Percentiles rank a stretch among this genome's conserved stretches.
Conservation (phyloP, 225 moss, liverwort and hornwort species). For the Straminergon stramineum region DNA sequence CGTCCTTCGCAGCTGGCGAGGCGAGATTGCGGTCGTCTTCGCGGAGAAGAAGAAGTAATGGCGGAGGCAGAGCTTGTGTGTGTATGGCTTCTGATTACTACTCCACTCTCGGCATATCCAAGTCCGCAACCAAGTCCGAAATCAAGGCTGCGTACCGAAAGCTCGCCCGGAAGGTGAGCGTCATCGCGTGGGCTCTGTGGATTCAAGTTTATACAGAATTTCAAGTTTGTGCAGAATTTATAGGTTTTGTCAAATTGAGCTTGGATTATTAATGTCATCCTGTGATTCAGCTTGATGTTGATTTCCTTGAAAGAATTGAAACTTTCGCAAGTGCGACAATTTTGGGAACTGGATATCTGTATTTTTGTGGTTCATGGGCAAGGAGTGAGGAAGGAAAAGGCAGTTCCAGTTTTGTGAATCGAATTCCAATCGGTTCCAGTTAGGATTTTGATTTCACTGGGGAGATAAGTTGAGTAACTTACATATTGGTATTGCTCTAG, state of each 20-base stretch:
- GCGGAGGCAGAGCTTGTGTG: conserved; percentile 9
- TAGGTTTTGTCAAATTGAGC: background rate
- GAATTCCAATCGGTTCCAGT: background rate
- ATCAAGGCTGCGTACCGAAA: conserved; percentile 54
- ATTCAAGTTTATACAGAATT: background rate
- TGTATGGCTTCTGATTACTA: conserved; percentile 57
- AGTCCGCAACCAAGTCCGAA: conserved; percentile 33
- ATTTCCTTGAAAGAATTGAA: background rate
- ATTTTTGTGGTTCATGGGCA: background rate
- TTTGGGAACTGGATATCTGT: background rate
- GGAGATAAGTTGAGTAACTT: background rate
- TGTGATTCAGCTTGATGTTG: background rate
- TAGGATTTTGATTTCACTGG: background rate
- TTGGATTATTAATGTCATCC: background rate
- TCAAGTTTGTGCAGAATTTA: background rate
- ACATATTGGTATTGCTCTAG: background rate
- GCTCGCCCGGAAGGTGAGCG: conserved; percentile 45
- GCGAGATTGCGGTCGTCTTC: background rate
- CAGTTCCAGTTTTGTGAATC: background rate
- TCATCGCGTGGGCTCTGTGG: background rate
- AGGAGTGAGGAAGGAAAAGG: background rate
- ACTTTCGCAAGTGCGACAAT: background rate
- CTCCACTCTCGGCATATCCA: conserved; percentile 34
- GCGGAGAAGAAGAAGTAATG: background rate
- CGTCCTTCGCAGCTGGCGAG: conserved; percentile 20